Evolutionary conservation across 1,284 basidiomycete species (phyloP).

Genomic region (Tetrapyrgos nigripes): DNA sequence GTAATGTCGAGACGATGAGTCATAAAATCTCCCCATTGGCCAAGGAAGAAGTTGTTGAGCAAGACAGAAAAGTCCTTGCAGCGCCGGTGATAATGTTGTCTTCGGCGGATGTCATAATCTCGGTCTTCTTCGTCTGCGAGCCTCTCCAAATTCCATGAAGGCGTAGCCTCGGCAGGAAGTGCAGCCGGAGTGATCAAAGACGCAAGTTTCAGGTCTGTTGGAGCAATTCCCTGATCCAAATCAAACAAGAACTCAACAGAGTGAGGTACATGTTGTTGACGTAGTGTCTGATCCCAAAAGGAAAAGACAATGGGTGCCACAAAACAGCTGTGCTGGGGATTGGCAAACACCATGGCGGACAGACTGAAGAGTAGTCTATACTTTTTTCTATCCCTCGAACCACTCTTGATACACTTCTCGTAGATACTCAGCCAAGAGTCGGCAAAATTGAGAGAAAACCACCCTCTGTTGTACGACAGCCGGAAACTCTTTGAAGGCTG

Average conservation of each 20-base stretch:
- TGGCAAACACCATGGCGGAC: conserved; percentile 4
- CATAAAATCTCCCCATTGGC: neutral
- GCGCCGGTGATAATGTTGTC: neutral
- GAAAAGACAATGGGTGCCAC: neutral
- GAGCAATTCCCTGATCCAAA: neutral
- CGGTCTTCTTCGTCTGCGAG: neutral
- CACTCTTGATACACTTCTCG: neutral
- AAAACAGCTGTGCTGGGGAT: neutral
- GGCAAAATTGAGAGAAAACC: neutral
- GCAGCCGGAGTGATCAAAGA: neutral
- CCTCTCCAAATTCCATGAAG: neutral
- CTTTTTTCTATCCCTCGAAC: neutral
- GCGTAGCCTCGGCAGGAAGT: neutral
- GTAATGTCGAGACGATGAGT: neutral
- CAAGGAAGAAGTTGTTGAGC: neutral
- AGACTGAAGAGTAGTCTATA: conserved; percentile 9
- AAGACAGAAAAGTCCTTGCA: neutral
- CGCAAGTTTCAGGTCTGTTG: neutral
- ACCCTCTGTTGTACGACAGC: conserved; percentile 3
- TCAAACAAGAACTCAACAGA: neutral
- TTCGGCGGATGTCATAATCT: neutral
- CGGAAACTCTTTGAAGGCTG: neutral
- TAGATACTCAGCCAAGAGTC: conserved; percentile 7
- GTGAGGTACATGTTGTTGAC: neutral
- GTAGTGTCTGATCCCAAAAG: neutral